Percentiles rank a stretch among this genome's conserved stretches.
Evolutionary conservation across 2,329 filamentous ascomycete genomes (phyloP).

Genomic region (Teratosphaeriaceae sp.): DNA sequence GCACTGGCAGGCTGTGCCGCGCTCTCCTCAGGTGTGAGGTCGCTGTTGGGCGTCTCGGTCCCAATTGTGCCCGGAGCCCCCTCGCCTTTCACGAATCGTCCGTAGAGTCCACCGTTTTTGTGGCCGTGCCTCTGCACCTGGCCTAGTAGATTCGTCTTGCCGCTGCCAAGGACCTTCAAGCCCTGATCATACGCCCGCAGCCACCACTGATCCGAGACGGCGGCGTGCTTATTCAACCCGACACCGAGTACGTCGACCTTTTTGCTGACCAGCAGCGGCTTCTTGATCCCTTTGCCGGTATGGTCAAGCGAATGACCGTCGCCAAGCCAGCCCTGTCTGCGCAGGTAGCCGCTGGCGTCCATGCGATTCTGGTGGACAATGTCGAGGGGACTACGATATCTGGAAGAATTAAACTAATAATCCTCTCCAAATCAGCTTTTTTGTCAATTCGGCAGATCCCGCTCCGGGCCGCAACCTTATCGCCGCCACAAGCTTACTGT

Average conservation of each 20-base stretch:
- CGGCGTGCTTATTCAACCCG: slow-evolving; percentile 63
- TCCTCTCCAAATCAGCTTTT: no score
- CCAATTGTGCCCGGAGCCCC: slow-evolving; percentile 64
- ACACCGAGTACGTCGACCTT: slow-evolving; percentile 77
- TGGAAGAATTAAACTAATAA: no score
- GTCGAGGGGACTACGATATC: no score
- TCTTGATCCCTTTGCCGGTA: slow-evolving; percentile 69
- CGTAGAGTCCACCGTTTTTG: slow-evolving; percentile 59
- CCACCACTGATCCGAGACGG: slow-evolving; percentile 86
- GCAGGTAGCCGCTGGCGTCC: slow-evolving; percentile 78
- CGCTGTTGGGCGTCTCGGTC: slow-evolving; percentile 4
- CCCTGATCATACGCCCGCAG: slow-evolving; percentile 89
- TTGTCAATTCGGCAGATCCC: no score
- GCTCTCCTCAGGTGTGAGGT: slow-evolving; percentile 4
- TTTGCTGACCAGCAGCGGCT: slow-evolving; percentile 74
- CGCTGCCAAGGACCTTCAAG: slow-evolving; percentile 64
- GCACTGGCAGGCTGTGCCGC: no score
- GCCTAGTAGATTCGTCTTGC: slow-evolving; percentile 51
- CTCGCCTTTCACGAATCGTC: slow-evolving; percentile 78
- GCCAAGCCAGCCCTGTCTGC: slow-evolving; percentile 83
- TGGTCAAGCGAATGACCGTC: slow-evolving; percentile 79
- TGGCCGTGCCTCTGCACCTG: slow-evolving; percentile 41
- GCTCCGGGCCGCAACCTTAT: no score
- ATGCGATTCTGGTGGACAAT: no score
- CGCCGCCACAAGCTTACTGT: no score